phyloP scores from a whole-genome alignment of 2,329 filamentous ascomycete species.

The Botrytis paeoniae region DNA sequence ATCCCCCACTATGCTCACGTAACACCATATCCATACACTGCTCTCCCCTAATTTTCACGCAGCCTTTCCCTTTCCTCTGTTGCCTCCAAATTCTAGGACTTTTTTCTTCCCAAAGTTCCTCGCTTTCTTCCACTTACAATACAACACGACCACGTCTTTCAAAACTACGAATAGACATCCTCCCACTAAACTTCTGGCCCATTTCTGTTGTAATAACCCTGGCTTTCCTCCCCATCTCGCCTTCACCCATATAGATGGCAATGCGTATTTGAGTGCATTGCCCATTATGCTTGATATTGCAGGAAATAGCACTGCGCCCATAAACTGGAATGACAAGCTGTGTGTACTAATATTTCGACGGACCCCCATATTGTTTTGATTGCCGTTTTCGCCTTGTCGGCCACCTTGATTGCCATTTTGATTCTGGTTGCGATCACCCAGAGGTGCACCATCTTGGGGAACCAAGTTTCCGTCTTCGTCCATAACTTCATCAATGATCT shows the following conservation, averaged over 20 bases:
- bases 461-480: conserved; percentile 10
- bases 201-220: conserved; percentile 71
- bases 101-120: conserved; percentile 53
- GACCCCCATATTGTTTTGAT: conserved; percentile 27
- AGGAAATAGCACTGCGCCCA: conserved; percentile 76
- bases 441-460: not conserved
- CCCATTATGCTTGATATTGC: conserved; percentile 77
- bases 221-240: conserved; percentile 3
- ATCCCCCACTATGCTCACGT: not conserved
- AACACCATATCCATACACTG: not conserved
- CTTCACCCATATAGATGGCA: conserved; percentile 66
- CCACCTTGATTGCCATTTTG: not conserved
- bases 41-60: not conserved
- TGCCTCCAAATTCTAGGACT: conserved; percentile 40
- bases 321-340: conserved; percentile 55
- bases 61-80: not conserved
- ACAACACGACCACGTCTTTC: conserved; percentile 63
- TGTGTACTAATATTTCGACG: conserved; percentile 45
- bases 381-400: not conserved
- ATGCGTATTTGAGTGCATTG: conserved; percentile 63
- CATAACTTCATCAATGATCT: conserved; percentile 25
- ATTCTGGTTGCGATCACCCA: not conserved
- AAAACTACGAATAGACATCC: conserved; percentile 85
- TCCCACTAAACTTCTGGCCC: conserved; percentile 85
- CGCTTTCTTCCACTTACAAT: conserved; percentile 61